Percentiles rank a stretch among this genome's conserved stretches.
phyloP scores from a whole-genome alignment of 306 rosid species.

The Dalbergia oliveri region DNA sequence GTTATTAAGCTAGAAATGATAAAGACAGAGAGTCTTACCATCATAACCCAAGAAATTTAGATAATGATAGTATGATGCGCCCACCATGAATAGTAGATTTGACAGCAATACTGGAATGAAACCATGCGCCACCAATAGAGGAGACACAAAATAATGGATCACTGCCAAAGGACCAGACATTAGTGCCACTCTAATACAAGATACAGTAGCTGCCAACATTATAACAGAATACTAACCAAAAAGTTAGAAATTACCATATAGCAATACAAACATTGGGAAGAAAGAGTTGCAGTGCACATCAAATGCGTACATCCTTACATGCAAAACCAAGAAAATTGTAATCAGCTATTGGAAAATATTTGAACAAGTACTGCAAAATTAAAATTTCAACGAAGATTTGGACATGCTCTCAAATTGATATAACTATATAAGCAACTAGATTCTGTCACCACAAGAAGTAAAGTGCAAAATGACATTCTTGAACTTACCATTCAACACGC shows the following conservation, averaged over 20 bases:
- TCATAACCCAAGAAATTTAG: constrained; percentile 99
- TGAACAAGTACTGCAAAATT: constrained; percentile 35
- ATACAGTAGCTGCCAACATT: constrained; percentile 34
- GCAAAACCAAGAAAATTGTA: constrained; percentile 35
- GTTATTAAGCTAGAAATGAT: no score
- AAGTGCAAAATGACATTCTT: constrained; percentile 30
- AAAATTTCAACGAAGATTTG: constrained; percentile 22
- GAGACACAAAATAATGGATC: constrained; percentile 95
- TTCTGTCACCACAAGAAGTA: constrained; percentile 28
- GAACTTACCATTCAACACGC: constrained; percentile 93
- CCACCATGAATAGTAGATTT: constrained; percentile 95
- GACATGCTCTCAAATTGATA: constrained; percentile 18
- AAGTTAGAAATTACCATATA: constrained; percentile 72
- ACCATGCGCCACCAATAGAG: constrained; percentile 95
- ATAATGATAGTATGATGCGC: constrained; percentile 93
- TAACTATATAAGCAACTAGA: constrained; percentile 33
- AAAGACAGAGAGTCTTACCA: constrained; percentile 61
- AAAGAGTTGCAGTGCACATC: constrained; percentile 99
- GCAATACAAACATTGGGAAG: constrained; percentile 96
- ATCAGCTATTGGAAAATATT: constrained; percentile 47
- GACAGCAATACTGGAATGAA: constrained; percentile 90
- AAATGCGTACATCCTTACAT: constrained; percentile 93
- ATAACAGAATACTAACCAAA: constrained; percentile 30
- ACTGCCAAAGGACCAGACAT: constrained; percentile 73
- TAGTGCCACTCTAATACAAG: constrained; percentile 42